Conservation (phyloP, 345 rosid genomes). For the Abelmoschus esculentus region DNA sequence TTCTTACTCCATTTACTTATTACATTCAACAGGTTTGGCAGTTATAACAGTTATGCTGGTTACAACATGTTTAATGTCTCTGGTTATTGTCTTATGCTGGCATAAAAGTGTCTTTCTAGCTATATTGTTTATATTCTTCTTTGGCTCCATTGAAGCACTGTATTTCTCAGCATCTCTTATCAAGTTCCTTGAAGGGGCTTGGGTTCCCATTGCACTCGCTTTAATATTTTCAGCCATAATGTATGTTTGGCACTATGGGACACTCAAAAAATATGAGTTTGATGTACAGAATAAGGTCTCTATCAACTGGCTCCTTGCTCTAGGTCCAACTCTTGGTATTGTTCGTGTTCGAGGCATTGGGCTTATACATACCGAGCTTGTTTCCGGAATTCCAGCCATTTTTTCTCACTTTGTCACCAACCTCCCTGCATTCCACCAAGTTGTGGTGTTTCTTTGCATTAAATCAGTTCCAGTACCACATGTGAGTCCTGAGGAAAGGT, state of each 20-base stretch:
- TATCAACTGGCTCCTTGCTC: neutral
- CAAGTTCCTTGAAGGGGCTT: neutral
- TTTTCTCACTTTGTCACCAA: conserved; percentile 96
- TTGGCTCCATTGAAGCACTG: neutral
- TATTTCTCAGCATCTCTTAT: neutral
- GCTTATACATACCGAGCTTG: too few relatives aligned
- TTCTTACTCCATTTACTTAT: neutral
- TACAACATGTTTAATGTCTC: neutral
- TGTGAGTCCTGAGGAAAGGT: conserved; percentile 79
- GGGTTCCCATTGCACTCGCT: neutral
- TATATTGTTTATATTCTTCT: neutral
- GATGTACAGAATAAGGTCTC: neutral
- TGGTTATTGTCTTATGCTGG: neutral
- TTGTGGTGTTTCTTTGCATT: conserved; percentile 79
- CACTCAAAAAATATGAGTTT: neutral
- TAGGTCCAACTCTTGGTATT: too few relatives aligned
- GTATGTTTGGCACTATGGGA: neutral
- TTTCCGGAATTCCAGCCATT: conserved; percentile 42
- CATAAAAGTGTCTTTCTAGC: neutral
- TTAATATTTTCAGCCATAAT: neutral
- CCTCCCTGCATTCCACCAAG: conserved; percentile 95
- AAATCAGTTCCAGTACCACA: conserved; percentile 94
- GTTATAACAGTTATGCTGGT: neutral
- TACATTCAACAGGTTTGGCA: neutral
- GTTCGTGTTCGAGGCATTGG: too few relatives aligned